Base-by-base conservation (phyloP, 2,329 filamentous ascomycete species). In the Lasiodiplodia citricola region DNA sequence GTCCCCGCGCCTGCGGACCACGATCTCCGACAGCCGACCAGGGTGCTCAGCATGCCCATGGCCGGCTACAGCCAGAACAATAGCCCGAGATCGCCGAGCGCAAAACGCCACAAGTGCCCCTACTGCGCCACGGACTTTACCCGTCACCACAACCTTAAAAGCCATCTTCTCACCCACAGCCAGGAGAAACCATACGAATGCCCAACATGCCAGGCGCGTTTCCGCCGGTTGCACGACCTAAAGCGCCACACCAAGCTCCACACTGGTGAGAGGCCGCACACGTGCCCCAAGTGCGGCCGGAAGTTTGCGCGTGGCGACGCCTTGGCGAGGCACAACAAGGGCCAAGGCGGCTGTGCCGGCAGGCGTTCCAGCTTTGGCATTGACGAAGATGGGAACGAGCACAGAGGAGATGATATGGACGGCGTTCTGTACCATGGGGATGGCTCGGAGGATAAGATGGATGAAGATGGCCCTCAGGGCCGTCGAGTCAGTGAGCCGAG, bases 141-240 rank as follows among this genome's bases (percentile, higher is more conserved):
- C 35, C 89, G 96, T 55, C 96, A 98, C 78, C 96, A 98, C 79
- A 98, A 99, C 76, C 87, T 98, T 35, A 99, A 98, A 83, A 97
- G 94, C 74, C 96, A 99, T 82, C 87, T 99, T 68, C 88, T 99
- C 77, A 98, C 96, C 0, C 96, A 98, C 80, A 97, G 94, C 75
- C 95, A 99, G 84, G 96, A 99, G 80, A 99, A 99, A 81, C 96
- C 96, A 0, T 99, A 96, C 77, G 88, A 96, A 35, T 99, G 96
- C 78, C 90, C 93, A 71, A 93, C 92, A n/a, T 99, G 96, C 79
- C 89, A 95, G 74, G 92, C 96, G 80, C 90, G 95, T 65, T 99
- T 99, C 80, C 89, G 96, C 67, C 90, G 96, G 71, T 85, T 98
- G 64, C 96, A 99, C 78, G 96, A 99, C 76, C 82, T 99, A 72